phyloP scores from a whole-genome alignment of 495 filamentous ascomycete genomes.

The Penicillium flavigenum region DNA sequence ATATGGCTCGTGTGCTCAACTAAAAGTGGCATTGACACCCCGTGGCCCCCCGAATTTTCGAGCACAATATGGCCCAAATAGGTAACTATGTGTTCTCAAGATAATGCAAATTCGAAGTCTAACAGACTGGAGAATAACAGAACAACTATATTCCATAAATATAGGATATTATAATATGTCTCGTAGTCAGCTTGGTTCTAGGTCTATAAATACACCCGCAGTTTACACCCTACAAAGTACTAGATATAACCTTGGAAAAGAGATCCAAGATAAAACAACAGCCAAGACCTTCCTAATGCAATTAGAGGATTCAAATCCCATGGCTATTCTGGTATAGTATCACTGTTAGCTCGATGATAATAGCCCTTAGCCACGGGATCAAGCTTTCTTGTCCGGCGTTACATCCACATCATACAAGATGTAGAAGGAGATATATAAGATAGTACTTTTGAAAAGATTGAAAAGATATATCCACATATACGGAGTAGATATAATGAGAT shows the following conservation, averaged over 20 bases:
- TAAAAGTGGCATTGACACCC: background rate
- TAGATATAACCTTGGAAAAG: background rate
- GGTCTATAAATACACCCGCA: background rate
- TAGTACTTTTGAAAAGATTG: background rate
- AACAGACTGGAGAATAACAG: background rate
- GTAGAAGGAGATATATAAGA: background rate
- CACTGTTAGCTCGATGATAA: background rate
- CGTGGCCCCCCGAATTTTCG: background rate
- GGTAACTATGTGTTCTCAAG: background rate
- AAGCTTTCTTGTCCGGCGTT: constrained; percentile 2
- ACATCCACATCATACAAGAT: background rate
- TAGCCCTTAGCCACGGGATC: background rate
- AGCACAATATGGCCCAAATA: background rate
- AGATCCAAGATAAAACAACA: background rate
- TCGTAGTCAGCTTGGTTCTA: background rate
- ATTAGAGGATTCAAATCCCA: background rate
- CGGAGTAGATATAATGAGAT: no score
- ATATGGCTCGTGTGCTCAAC: background rate
- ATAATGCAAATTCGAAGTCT: background rate
- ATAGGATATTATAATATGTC: no score
- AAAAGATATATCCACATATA: no score
- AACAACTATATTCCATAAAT: background rate
- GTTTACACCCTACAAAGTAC: background rate
- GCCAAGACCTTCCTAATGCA: constrained; percentile 5
- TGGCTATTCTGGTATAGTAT: background rate